A percentile compares a stretch with the other conserved stretches of the same genome.
These are phyloP conservation scores for Talaromyces atroroseus DNA, from an alignment of 2,329 filamentous ascomycete species.

Conservation along the genomic window DNA sequence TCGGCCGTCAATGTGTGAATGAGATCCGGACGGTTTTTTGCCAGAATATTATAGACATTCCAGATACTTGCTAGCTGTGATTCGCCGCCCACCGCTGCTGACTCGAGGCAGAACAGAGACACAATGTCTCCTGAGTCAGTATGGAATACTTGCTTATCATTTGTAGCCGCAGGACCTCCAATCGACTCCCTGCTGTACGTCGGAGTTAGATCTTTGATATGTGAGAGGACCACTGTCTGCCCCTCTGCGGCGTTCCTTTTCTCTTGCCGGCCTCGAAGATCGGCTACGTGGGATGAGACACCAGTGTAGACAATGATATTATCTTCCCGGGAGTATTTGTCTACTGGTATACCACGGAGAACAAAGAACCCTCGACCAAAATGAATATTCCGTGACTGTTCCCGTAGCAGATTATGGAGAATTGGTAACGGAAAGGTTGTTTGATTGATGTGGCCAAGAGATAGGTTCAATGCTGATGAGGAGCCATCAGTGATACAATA, in stretches of 20 bases:
- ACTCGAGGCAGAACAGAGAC: conserved; percentile 43
- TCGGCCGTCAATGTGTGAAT: conserved; percentile 46
- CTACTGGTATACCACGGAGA: conserved; percentile 37
- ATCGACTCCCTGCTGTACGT: conserved; percentile 28
- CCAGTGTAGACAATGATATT: conserved; percentile 42
- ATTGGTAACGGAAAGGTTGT: conserved; percentile 42
- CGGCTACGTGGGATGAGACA: conserved; percentile 39
- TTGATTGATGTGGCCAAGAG: conserved; percentile 39
- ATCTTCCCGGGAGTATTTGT: conserved; percentile 31
- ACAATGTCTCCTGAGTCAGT: conserved; percentile 53
- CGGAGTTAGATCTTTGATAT: conserved; percentile 56
- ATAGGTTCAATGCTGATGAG: conserved; percentile 23
- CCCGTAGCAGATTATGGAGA: conserved; percentile 28
- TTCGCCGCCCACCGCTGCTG: conserved; percentile 46
- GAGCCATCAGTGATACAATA: background rate
- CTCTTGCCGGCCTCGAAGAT: conserved; percentile 39
- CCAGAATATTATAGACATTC: conserved; percentile 53
- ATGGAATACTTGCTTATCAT: conserved; percentile 48
- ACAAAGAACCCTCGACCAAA: conserved; percentile 42
- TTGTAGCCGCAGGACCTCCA: conserved; percentile 40
- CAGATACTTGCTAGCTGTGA: conserved; percentile 51
- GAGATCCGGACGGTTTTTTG: conserved; percentile 48
- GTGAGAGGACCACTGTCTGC: conserved; percentile 46
- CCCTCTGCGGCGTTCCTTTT: conserved; percentile 21
- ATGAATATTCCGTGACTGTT: conserved; percentile 35